phyloP scores from a whole-genome alignment of 192 early-diverging fungal genomes.

The Gonapodya sp. region DNA sequence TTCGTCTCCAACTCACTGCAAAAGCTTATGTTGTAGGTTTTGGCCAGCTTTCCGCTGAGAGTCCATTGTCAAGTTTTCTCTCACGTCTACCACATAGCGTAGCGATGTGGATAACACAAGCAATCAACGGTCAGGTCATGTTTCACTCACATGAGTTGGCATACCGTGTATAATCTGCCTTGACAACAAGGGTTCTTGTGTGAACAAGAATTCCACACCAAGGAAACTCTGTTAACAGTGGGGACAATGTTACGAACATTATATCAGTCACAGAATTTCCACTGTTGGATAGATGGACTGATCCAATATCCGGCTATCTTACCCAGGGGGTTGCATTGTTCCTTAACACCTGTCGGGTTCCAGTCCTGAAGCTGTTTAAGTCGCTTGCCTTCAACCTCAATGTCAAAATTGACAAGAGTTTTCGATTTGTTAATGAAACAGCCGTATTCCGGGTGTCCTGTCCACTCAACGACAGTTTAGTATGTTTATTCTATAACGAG shows the following conservation, averaged over 20 bases:
- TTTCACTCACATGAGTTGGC: not conserved
- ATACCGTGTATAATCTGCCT: conserved; percentile 58
- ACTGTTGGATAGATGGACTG: conserved; percentile 10
- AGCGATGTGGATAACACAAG: too few species aligned
- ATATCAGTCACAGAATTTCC: too few species aligned
- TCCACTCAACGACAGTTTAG: not conserved
- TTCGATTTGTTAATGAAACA: conserved; percentile 66
- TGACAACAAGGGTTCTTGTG: conserved; percentile 51
- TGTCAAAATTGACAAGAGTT: conserved; percentile 68
- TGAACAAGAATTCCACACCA: conserved; percentile 81
- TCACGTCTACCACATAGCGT: too few species aligned
- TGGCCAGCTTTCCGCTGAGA: conserved; percentile 23
- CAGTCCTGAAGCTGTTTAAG: conserved; percentile 13
- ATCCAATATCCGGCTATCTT: conserved; percentile 15
- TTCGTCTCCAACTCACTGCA: conserved; percentile 24
- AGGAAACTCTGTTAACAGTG: conserved; percentile 43
- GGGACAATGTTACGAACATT: not conserved
- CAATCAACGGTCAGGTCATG: conserved; percentile 5
- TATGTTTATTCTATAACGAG: not conserved
- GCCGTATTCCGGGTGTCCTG: conserved; percentile 57
- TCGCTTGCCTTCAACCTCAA: conserved; percentile 23
- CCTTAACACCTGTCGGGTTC: not conserved
- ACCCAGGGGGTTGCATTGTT: not conserved
- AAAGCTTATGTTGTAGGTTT: conserved; percentile 35
- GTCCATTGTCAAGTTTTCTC: conserved; percentile 37